A percentile compares a stretch with the other conserved stretches of the same genome.
phyloP scores from a whole-genome alignment of 495 filamentous ascomycete genomes.

The Hypoxylon subgilvum region DNA sequence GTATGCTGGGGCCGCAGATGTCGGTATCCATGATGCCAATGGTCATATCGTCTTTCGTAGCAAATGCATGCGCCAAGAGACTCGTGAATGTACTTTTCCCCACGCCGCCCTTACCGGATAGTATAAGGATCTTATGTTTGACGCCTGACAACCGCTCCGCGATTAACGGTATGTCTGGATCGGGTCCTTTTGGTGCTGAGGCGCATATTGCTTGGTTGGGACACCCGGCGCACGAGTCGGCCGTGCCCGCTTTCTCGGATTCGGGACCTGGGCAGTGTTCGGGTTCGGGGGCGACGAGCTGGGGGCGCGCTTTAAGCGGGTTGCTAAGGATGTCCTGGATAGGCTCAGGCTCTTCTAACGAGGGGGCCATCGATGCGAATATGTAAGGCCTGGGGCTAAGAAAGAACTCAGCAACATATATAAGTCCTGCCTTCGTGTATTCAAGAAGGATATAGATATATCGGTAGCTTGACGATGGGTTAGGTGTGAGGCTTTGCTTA shows the following conservation, averaged over 20 bases:
- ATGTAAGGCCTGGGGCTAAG: too few species aligned
- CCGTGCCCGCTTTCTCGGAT: constrained; percentile 80
- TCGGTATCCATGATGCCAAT: constrained; percentile 97
- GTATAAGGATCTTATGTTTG: constrained; percentile 86
- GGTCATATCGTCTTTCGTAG: constrained; percentile 71
- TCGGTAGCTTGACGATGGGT: background rate
- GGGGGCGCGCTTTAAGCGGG: constrained; percentile 71
- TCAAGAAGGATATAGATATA: background rate
- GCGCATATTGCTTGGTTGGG: constrained; percentile 97
- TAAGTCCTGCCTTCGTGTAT: background rate
- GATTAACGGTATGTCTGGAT: constrained; percentile 90
- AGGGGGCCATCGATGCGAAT: constrained; percentile 65
- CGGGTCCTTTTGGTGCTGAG: constrained; percentile 90
- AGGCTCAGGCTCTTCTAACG: constrained; percentile 68
- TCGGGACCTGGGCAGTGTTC: constrained; percentile 97
- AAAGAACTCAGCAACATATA: too few species aligned
- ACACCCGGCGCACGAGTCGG: constrained; percentile 88
- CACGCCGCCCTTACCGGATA: constrained; percentile 95
- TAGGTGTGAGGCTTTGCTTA: constrained; percentile 29
- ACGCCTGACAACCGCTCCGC: constrained; percentile 80
- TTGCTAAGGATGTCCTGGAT: constrained; percentile 70
- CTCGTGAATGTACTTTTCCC: constrained; percentile 92
- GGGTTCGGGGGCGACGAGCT: constrained; percentile 91
- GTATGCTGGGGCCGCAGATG: constrained; percentile 91
- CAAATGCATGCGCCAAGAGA: constrained; percentile 85